These are phyloP conservation scores for Podila verticillata DNA, from an alignment of 192 early-diverging fungal genomes.

Conservation along the genomic window DNA sequence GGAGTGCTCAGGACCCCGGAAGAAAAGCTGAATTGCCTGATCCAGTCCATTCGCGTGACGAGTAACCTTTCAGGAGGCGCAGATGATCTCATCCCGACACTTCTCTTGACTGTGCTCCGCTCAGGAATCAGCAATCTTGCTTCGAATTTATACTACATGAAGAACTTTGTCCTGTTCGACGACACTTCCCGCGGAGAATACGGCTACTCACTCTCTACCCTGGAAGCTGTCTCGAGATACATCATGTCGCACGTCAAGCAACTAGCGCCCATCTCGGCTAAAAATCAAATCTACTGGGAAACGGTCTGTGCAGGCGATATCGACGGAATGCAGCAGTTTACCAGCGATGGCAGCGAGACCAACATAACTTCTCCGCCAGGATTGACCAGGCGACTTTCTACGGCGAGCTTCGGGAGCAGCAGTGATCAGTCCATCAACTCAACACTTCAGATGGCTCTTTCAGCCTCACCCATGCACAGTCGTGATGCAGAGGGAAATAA, in stretches of 20 bases:
- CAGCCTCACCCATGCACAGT: constrained; percentile 24
- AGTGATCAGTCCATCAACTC: constrained; percentile 12
- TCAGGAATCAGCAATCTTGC: constrained; percentile 56
- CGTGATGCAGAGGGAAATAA: constrained; percentile 56
- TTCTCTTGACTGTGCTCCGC: constrained; percentile 57
- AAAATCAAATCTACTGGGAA: constrained; percentile 51
- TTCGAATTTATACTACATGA: constrained; percentile 60
- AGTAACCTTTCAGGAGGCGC: constrained; percentile 37
- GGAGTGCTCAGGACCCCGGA: constrained; percentile 57
- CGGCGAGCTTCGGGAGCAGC: constrained; percentile 15
- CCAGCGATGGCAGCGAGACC: background rate
- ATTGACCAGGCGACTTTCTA: constrained; percentile 6
- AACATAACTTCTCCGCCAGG: background rate
- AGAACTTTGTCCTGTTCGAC: constrained; percentile 56
- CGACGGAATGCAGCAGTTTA: constrained; percentile 15
- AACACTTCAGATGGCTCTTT: constrained; percentile 2
- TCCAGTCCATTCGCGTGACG: constrained; percentile 42
- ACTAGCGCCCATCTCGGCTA: constrained; percentile 40
- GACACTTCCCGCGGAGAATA: constrained; percentile 52
- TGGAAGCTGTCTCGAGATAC: constrained; percentile 59
- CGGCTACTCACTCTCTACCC: constrained; percentile 59
- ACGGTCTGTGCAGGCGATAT: constrained; percentile 41
- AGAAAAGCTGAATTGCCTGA: constrained; percentile 57
- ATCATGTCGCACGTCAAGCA: constrained; percentile 35
- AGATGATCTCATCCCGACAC: constrained; percentile 57